Base-by-base conservation (phyloP, 2,329 filamentous ascomycete genomes). In the Hymenoscyphus albidus region DNA sequence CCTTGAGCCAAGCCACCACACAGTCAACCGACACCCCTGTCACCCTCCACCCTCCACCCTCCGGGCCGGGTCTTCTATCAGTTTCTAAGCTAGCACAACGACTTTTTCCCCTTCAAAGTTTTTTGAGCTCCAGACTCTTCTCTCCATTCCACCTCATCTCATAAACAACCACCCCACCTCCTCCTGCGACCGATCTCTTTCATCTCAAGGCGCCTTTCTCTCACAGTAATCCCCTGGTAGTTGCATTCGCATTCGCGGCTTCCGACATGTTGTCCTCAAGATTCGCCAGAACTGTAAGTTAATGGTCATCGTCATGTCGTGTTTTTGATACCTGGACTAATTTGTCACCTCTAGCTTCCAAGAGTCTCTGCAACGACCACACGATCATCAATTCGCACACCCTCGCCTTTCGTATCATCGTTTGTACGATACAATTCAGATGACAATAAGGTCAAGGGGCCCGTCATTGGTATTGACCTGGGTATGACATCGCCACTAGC, bases 401-500 rank as follows among this genome's bases (percentile, higher is more conserved):
- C 92, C 70, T 79, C 89, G 73, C 88, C 92, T 71, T 79, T 91
- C 74, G 84, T 84, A 71, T 87, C 90, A 70, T 86, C 87, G 74
- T 92, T 94, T 78, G 87, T 89, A 76, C 85, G 90, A 75, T 92
- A 90, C 82, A 89, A 90, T 79, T 90, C 88, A 51, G 89, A 91
- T 72, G 82, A 82, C 66, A 85, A 86, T 78, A 97, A 97, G 87
- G 92, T 98, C 67, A 92, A 94, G 83, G 95, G 95, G 77, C 82
- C 91, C 76, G 94, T 98, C 79, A 97, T 98, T 76, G 95, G 95
- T 89, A 97, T 98, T 78, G 94, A 98, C 85, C 82, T 98, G 76
- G 94, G 94, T 89, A 84, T 77, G 86, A 82, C 56, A 22, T 58
- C 54, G 22, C 32, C 55, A 27, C 59, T 32, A 27, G 6, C 22